These are phyloP conservation scores for Actinomortierella ambigua DNA, from an alignment of 371 early-diverging fungal genomes.

Conservation along the genomic window DNA sequence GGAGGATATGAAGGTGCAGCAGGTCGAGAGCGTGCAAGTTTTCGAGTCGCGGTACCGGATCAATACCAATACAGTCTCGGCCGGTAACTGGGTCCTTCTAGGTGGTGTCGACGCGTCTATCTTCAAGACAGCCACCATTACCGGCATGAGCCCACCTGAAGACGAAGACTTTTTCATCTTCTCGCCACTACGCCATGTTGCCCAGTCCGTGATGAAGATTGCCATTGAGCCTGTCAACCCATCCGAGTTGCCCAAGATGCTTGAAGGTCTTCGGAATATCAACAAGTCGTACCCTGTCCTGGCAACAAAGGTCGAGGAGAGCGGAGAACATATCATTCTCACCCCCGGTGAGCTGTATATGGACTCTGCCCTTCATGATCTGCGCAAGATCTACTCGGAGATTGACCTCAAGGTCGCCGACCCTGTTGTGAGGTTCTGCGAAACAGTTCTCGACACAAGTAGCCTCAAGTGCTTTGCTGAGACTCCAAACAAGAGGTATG, in stretches of 20 bases:
- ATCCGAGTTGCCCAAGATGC: slow-evolving; percentile 96
- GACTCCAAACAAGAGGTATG: slow-evolving; percentile 95
- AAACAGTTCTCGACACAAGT: slow-evolving; percentile 95
- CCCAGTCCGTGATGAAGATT: slow-evolving; percentile 88
- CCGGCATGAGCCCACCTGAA: slow-evolving; percentile 56
- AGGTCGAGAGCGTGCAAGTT: slow-evolving; percentile 76
- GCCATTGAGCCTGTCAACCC: slow-evolving; percentile 97
- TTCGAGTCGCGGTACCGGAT: slow-evolving; percentile 91
- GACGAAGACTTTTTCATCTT: slow-evolving; percentile 83
- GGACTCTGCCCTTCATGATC: slow-evolving; percentile 95
- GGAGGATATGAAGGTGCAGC: slow-evolving; percentile 91
- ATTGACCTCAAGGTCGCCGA: slow-evolving; percentile 97
- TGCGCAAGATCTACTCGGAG: slow-evolving; percentile 92
- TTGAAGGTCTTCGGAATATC: slow-evolving; percentile 94
- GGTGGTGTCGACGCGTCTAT: slow-evolving; percentile 92
- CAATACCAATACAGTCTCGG: slow-evolving; percentile 75
- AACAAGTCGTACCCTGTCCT: slow-evolving; percentile 94
- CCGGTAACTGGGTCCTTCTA: slow-evolving; percentile 93
- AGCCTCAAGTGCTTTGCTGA: slow-evolving; percentile 95
- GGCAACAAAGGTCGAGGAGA: slow-evolving; percentile 95
- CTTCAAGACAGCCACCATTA: slow-evolving; percentile 93
- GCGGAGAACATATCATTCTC: slow-evolving; percentile 94
- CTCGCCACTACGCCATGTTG: slow-evolving; percentile 82
- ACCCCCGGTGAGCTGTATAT: slow-evolving; percentile 96
- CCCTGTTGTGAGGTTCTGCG: slow-evolving; percentile 95